Base-by-base conservation (phyloP, 1,284 basidiomycete species). In the Gomphus bonarii region DNA sequence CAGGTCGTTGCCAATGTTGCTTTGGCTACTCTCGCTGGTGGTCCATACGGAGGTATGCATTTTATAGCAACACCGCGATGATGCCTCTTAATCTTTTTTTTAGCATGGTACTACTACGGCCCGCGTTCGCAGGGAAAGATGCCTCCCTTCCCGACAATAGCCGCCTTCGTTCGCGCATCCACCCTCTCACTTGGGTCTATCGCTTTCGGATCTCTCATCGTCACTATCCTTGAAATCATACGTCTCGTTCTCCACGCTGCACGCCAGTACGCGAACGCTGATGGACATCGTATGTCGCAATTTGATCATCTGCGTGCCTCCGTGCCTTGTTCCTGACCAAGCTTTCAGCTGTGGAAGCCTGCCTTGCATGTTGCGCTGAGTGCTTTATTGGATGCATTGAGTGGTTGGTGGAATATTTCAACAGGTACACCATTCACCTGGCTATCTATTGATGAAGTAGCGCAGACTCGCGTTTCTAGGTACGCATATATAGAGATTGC, bases 131-230 rank as follows among this genome's bases (percentile, higher is more conserved):
- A 75, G 59, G 82, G 82, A 16, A 65, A 79, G 60, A 85, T 85
- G 78, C 88, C 88, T 28, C 79, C 79, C 58, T 78, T 86, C 65
- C 87, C 88, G 0, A 88, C 85, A 22, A 63, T 81, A 1, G 78
- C 81, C 47, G 77, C 89, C 0, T 88, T 95, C 66, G 76, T 78
- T 38, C 82, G 92, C 28, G 86, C 90, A n/a, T 87, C 85, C 14
- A 92, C 91, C 0, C 73, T 87, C 55, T 93, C 89, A 0, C 77
- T 97, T 31, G 93, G 91, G 6, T 91, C 88, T 0, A 92, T 95
- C 64, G 89, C 90, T 4, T 93, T 95, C 65, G 92, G 92, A 4
- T 90, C 86, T 2, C 73, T 95, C 64, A 90, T 95, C 61, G 91
- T 95, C 47, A 91, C 93, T 0, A 67, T 95, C 31, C 74, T 95